Conservation (phyloP, 345 rosid genomes). For the Salix udensis region DNA sequence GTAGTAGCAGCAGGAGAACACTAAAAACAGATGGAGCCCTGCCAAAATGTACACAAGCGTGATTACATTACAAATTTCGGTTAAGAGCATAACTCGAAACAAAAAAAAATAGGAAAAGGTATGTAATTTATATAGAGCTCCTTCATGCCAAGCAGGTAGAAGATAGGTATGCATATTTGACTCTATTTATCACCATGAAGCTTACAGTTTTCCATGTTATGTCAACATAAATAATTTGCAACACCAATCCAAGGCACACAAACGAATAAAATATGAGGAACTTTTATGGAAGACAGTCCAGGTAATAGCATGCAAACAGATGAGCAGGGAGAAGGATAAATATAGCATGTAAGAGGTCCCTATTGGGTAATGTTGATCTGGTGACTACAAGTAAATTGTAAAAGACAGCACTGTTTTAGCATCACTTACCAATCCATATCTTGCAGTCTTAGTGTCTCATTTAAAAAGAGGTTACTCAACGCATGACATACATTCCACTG, state of each 20-base stretch:
- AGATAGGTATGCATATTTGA: not conserved
- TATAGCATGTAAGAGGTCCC: not conserved
- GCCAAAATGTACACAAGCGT: constrained; percentile 18
- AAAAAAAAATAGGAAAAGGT: not conserved
- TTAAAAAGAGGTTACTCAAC: constrained; percentile 74
- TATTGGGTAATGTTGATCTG: not conserved
- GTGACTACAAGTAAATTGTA: not conserved
- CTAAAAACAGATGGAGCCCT: constrained; percentile 94
- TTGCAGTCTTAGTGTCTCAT: constrained; percentile 64
- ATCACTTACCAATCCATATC: constrained; percentile 77
- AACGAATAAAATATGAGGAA: not conserved
- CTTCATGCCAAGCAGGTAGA: not conserved
- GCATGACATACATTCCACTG: constrained; percentile 98
- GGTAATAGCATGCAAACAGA: not conserved
- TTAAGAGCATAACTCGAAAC: not conserved
- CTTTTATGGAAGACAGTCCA: not conserved
- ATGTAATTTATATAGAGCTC: not conserved
- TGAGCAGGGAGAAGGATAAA: not conserved
- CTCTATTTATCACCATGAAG: constrained; percentile 5
- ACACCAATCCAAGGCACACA: not conserved
- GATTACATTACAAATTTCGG: not conserved
- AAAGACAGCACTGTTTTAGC: not conserved
- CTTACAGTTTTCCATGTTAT: not conserved
- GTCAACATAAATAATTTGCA: not conserved
- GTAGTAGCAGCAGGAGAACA: constrained; percentile 65